phyloP scores from a whole-genome alignment of 1,284 basidiomycete species.

The Sanghuangporus sanghuang region DNA sequence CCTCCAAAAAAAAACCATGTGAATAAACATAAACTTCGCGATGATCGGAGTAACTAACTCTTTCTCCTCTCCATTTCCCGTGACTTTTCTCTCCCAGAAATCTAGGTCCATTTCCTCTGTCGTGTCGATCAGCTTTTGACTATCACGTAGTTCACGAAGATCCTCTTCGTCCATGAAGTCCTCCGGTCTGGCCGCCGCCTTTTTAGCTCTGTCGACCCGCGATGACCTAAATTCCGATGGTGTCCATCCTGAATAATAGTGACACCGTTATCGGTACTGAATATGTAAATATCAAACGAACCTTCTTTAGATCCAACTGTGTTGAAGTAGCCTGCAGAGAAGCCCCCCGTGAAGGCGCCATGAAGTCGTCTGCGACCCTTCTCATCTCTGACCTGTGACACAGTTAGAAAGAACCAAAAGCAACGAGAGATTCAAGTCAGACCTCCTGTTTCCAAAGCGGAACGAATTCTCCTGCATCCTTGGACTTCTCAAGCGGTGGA shows the following conservation, averaged over 20 bases:
- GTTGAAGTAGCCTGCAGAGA: constrained; percentile 97
- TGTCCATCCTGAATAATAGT: constrained; percentile 71
- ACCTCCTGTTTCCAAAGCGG: constrained; percentile 98
- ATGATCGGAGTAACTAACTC: constrained; percentile 37
- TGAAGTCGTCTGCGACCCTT: constrained; percentile 90
- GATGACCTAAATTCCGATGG: constrained; percentile 90
- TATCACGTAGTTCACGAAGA: constrained; percentile 73
- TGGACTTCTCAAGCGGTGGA: constrained; percentile 82
- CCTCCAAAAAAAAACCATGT: not conserved
- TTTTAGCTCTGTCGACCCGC: constrained; percentile 65
- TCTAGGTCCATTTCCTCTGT: constrained; percentile 66
- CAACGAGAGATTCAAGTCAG: not conserved
- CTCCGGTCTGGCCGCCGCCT: constrained; percentile 60
- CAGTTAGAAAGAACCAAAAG: not conserved
- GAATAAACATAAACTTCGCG: too few species aligned
- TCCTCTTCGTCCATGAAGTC: constrained; percentile 99
- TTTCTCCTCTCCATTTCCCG: constrained; percentile 27
- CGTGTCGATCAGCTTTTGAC: constrained; percentile 69
- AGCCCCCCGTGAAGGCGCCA: constrained; percentile 97
- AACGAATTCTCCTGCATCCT: constrained; percentile 89
- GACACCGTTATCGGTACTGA: not conserved
- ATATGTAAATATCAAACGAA: constrained; percentile 26
- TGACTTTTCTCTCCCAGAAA: constrained; percentile 47
- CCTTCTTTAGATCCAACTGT: constrained; percentile 95
- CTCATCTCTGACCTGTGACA: constrained; percentile 80